Base-by-base conservation (phyloP, 768 basidiomycete genomes). In the Artomyces pyxidatus region DNA sequence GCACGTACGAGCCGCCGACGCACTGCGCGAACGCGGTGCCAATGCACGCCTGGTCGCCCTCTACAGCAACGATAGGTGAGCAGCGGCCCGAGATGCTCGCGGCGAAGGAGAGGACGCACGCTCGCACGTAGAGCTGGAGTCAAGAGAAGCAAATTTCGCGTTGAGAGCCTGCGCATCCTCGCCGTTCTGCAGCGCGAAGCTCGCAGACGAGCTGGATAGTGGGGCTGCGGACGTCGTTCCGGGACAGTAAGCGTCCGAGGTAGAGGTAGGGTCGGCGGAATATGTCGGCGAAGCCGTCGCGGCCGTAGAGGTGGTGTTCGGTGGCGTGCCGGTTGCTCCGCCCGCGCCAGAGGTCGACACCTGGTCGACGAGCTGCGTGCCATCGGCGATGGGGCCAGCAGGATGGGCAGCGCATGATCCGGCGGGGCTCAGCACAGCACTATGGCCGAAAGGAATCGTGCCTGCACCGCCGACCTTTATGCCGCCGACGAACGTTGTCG, bases 371-470 rank as follows among this genome's bases (percentile, higher is more conserved):
- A 77, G 60, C 60, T 79, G 76, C 19, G 61, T 39, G n/a, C 78
- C 77, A 57, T 76, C 74, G 6, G 76, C 46, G 48, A 80, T 68
- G 42, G 75, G 71, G 3, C 75, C 79, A 19, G 42, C 52, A 11
- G 74, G 61, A 50, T 76, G 59, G 6, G 77, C 78, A 26, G 70
- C 70, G 61, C 78, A 78, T 17, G 75, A 74, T 14, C 77, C 76
- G 5, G 72, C 59, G 22, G 78, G 75, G 52, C 55, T 67, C 27
- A 78, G 47, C 1, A 68, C 60, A 4, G 65, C 55, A 11, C 50
- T 67, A 39, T 65, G 58, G 41, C 76, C 76, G 44, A 79, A 72
- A 8, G 80, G 78, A 49, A 78, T 74, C n/a, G 79, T 81, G 27
- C 76, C 79, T 3, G 59, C 29, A 6, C 53, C 61, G 21, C 79